Evolutionary conservation across 2,329 filamentous ascomycete species (phyloP), one percentile per base, ranked within the genome.

Genomic region (Pezicula rhizophila): DNA sequence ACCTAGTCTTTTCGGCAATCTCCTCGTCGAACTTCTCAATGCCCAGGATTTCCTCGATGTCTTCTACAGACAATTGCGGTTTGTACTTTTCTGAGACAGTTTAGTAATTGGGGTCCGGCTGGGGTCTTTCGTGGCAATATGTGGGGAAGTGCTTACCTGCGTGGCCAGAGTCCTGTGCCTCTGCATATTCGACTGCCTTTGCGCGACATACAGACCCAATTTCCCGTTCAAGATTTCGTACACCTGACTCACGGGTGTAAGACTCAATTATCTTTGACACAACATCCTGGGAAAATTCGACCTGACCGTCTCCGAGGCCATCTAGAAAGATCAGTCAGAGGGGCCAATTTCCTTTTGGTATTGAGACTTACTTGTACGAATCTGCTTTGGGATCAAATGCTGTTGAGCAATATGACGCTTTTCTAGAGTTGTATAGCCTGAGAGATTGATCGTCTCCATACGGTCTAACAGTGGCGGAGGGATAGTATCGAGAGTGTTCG

Each of bases 381-480:
- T 85, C 67, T 99, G 93, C 72, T 97, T 99, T 11, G 93, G 93
- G 17, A 99, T 84, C n/a, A 99, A 76, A 68, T 99, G 93, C 59
- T 87, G 85, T 59, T 84, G 83, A 14, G 93, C 92, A 64, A 99
- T 99, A 66, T 96, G 89, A 49, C 89, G 82, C 74, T 99, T 99
- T 74, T 99, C 93, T 15, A 97, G 78, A 5, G 91, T 96, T 0
- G 93, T 99, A 72, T 99, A 99, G 57, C 93, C 93, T 2, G 90
- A 89, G 18, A 99, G 79, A 56, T 87, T 80, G 47, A 99, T 96
- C 6, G 85, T 95, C 70, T 99, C 93, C 92, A 99, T 96, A 51
- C 93, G 86, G 68, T 99, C 93, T 11, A 99, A 77, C 2, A 99
- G 74, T 15, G 93, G 91, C n/a, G 90, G 77, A 2, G 93, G 91